These are phyloP conservation scores for Pezicula neosporulosa DNA, from an alignment of 2,329 filamentous ascomycete species.

Conservation along the genomic window DNA sequence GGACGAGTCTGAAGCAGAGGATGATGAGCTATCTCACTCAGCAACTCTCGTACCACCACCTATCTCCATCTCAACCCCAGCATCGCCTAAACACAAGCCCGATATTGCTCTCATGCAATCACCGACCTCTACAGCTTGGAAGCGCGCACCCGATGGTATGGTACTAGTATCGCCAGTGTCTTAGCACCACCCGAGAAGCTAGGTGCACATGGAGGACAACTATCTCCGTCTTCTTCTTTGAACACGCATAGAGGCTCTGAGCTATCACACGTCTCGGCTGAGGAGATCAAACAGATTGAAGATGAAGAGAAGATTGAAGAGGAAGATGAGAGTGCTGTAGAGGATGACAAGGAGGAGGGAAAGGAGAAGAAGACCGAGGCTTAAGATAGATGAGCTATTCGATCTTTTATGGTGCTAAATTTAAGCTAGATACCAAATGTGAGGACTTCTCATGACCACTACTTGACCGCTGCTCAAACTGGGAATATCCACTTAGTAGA, in stretches of 20 bases:
- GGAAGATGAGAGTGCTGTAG: constrained; percentile 23
- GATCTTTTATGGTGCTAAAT: too few relatives aligned
- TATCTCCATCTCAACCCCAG: constrained; percentile 1
- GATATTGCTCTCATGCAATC: constrained; percentile 20
- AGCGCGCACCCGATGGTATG: constrained; percentile 5
- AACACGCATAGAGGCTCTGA: constrained; percentile 19
- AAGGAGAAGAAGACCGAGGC: constrained; percentile 20
- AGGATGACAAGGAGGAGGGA: background rate
- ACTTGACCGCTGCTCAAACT: too few relatives aligned
- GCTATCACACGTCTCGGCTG: constrained; percentile 15
- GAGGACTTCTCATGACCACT: too few relatives aligned
- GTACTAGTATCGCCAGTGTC: background rate
- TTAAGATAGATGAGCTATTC: too few relatives aligned
- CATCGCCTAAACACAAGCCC: constrained; percentile 4
- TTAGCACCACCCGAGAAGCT: constrained; percentile 7
- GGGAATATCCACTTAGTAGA: too few relatives aligned
- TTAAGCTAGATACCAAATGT: too few relatives aligned
- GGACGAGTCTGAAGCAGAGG: background rate
- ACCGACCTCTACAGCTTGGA: constrained; percentile 27
- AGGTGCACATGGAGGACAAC: constrained; percentile 1
- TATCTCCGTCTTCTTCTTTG: constrained; percentile 17
- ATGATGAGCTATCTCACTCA: constrained; percentile 5
- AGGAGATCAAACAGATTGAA: constrained; percentile 25
- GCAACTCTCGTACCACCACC: constrained; percentile 9
- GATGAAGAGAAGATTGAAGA: constrained; percentile 23